Base-by-base conservation (phyloP, 2,329 filamentous ascomycete genomes). In the Fusarium avenaceum region DNA sequence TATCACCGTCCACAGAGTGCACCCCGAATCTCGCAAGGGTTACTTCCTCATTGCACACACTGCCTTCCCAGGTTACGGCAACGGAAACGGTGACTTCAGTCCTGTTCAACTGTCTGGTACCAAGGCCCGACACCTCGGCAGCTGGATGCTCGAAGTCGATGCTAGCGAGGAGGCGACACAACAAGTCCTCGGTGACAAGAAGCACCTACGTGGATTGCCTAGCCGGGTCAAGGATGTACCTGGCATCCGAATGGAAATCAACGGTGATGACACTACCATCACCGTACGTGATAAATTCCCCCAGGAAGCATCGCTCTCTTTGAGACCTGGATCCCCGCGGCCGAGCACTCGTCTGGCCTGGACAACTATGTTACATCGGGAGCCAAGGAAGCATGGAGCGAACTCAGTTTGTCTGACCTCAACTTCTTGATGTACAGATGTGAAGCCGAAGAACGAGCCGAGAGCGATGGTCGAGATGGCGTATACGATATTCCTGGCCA, bases 21-120 rank as follows among this genome's bases (percentile, higher is more conserved):
- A 99, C 75, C 96, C 95, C 0, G 90, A 92, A 76, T 96, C 93
- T 2, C 88, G 96, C 60, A 97, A 96, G 77, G 96, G 96, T 1
- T 95, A 97, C 79, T 97, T 98, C 79, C 83, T 98, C 46, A 94
- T 99, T 72, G 95, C 96, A 0, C 96, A 98, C 74, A 98, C 96
- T 6, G 96, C 96, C 1, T 99, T 95, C 80, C 93, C 94, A 2
- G 94, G 94, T 2, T 95, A 94, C 73, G 92, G 93, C 22, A 92
- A 92, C 69, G 92, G 92, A 2, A 94, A 96, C 72, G 93, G 91
- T 19, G 87, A 89, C 6, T 90, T 98, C 74, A 90, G 86, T 48
- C 89, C 95, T 2, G 92, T 97, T 11, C 88, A 90, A 70, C 87
- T 99, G 42, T 87, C 87, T 17, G 94, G 95, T 10, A 97, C 95